Evolutionary conservation across 2,329 filamentous ascomycete genomes (phyloP).

Genomic region (Colletotrichum cordylinicola): DNA sequence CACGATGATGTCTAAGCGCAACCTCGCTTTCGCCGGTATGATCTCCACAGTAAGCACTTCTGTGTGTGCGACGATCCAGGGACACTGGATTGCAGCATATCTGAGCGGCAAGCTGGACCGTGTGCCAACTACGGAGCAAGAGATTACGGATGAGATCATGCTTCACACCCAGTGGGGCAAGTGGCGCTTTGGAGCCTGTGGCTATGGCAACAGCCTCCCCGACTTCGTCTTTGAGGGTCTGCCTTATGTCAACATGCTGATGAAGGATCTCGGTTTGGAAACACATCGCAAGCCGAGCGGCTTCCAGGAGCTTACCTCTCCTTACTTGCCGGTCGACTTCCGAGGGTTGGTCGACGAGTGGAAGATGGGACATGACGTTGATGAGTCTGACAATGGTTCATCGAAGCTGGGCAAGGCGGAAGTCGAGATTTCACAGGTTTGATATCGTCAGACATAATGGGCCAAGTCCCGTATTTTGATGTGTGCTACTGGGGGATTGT

Average conservation of each 20-base stretch:
- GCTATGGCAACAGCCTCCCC: constrained; percentile 51
- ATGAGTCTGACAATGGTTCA: neutral
- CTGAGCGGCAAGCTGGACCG: constrained; percentile 53
- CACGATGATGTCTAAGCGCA: constrained; percentile 22
- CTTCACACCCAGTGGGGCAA: constrained; percentile 60
- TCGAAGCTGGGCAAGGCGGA: neutral
- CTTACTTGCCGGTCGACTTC: neutral
- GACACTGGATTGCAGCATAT: constrained; percentile 64
- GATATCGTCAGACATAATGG: neutral
- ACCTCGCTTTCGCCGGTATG: constrained; percentile 39
- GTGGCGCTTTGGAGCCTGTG: constrained; percentile 54
- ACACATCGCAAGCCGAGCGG: constrained; percentile 21
- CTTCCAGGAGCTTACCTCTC: constrained; percentile 17
- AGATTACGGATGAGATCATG: constrained; percentile 47
- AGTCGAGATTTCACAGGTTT: neutral
- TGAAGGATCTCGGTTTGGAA: constrained; percentile 23
- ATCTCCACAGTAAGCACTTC: constrained; percentile 36
- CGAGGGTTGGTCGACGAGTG: neutral
- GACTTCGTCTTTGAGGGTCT: constrained; percentile 67
- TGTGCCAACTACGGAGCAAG: constrained; percentile 25
- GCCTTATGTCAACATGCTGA: constrained; percentile 50
- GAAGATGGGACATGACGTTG: neutral
- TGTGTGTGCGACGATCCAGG: constrained; percentile 41
- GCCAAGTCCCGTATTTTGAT: neutral
- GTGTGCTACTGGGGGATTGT: neutral